A percentile compares a stretch with the other conserved stretches of the same genome.
phyloP scores from a whole-genome alignment of 2,329 filamentous ascomycete species.

The Penicillium psychrosexuale region DNA sequence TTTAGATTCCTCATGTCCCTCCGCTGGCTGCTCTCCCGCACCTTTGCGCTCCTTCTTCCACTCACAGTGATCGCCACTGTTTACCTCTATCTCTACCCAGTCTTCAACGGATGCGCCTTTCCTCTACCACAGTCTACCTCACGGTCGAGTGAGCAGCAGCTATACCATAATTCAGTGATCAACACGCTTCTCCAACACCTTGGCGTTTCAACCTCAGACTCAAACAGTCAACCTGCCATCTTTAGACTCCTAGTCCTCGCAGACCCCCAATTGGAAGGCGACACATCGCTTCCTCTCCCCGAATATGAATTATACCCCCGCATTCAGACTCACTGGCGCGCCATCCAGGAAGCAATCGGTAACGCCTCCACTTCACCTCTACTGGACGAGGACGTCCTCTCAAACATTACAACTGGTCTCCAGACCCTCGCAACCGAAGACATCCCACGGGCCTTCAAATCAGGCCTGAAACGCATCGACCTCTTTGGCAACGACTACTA shows the following conservation, averaged over 20 bases:
- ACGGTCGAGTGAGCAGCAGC: neutral
- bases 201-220: conserved; percentile 9
- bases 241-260: conserved; percentile 85
- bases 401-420: conserved; percentile 23
- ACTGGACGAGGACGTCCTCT: conserved; percentile 19
- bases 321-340: conserved; percentile 38
- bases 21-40: conserved; percentile 45
- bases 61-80: conserved; percentile 66
- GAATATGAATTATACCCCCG: conserved; percentile 46
- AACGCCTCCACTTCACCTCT: conserved; percentile 13
- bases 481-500: conserved; percentile 93
- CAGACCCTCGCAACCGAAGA: conserved; percentile 59
- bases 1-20: conserved; percentile 47
- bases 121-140: conserved; percentile 48
- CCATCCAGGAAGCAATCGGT: conserved; percentile 13
- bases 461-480: conserved; percentile 75
- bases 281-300: conserved; percentile 68
- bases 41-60: conserved; percentile 56
- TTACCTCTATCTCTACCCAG: conserved; percentile 85
- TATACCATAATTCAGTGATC: conserved; percentile 26
- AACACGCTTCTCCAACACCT: conserved; percentile 41
- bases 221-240: conserved; percentile 53
- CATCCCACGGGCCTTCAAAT: conserved; percentile 63
- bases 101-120: conserved; percentile 77
- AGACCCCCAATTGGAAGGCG: conserved; percentile 91